phyloP scores from a whole-genome alignment of 2,329 filamentous ascomycete genomes.

The Trichoderma pleuroti region DNA sequence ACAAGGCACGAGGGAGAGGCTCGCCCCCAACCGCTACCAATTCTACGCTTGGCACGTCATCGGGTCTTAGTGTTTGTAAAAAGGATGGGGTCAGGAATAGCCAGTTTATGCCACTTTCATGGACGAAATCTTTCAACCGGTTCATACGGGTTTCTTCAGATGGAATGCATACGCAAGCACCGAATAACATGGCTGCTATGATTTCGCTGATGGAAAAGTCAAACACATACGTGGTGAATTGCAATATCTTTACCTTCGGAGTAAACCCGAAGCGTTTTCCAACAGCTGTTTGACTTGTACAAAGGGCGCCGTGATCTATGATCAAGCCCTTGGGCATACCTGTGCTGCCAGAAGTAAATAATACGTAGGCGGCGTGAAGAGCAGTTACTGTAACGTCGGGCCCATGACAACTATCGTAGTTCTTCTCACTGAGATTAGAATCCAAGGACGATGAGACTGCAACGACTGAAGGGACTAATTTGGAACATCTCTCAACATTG shows the following conservation, averaged over 20 bases:
- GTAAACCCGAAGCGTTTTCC: background rate
- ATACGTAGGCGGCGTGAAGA: background rate
- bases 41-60: background rate
- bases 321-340: background rate
- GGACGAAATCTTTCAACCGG: background rate
- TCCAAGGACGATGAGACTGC: background rate
- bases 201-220: background rate
- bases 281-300: background rate
- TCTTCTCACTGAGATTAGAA: background rate
- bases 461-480: background rate
- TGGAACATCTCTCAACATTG: background rate
- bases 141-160: background rate
- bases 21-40: constrained; percentile 6
- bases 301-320: background rate
- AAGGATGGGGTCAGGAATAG: constrained; percentile 20
- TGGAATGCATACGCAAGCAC: background rate
- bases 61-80: background rate
- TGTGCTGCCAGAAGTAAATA: background rate
- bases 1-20: background rate
- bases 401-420: background rate
- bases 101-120: background rate
- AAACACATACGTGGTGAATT: background rate
- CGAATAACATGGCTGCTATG: background rate
- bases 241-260: background rate
- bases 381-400: background rate